Evolutionary conservation across 768 basidiomycete genomes (phyloP), one percentile per base, ranked within the genome.

Genomic region (Ramaria sp.): DNA sequence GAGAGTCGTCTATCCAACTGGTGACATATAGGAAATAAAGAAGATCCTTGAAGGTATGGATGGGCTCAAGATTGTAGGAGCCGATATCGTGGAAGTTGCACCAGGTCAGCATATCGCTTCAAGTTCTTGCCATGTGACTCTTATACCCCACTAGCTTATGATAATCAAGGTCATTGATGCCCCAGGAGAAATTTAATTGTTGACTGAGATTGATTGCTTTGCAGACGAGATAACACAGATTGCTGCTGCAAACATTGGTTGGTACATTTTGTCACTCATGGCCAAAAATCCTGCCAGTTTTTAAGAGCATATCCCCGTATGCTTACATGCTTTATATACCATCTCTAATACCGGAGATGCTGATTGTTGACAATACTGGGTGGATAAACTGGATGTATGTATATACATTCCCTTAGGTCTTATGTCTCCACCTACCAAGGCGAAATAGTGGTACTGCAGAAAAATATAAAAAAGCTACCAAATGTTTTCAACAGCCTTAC

Each of bases 11-110:
- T 27, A n/a, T 27, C 2, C 27, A 30, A 37, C 9, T 37, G 34
- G 34, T 13, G 5, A 13, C 7, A 49, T 15, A 30, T 49, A 48
- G 63, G 68, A 71, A 53, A 66, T 72, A 54, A 69, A 69, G 63
- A 68, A 69, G 59, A 72, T 72, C 56, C 63, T 72, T 12, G 65
- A 68, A 45, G 69, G 69, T 13, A 61, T 71, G 7, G 57, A 65
- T 1, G 70, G 66, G 47, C 67, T 72, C 50, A 71, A 71, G 62
- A 66, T 71, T 51, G 68, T 72, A 27, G 71, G 70, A 37, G 70
- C 68, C 7, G 70, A 72, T 51, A 60, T 65, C 41, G 64, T 70
- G 12, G 67, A 70, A 48, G 68, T 69, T 34, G 67, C 68, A 13
- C 70, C 70, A 12, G 68, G 51, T 10, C 51, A 59, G 48, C 12